These are phyloP conservation scores for Dryas octopetala DNA, from an alignment of 306 rosid species.

Conservation along the genomic window DNA sequence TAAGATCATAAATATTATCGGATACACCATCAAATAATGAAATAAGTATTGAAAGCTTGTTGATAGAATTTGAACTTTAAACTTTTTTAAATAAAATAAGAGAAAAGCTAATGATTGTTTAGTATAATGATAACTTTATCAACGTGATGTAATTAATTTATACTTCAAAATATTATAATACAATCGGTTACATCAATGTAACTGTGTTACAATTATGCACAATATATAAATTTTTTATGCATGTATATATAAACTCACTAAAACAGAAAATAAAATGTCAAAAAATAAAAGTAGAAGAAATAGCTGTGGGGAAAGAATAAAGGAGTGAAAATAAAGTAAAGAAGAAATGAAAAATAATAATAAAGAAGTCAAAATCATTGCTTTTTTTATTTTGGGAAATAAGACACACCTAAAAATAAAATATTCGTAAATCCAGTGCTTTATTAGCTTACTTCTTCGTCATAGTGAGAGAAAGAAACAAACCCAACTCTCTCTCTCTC, in stretches of 20 bases:
- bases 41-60: too few species aligned
- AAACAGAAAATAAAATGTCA: neutral
- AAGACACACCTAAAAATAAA: neutral
- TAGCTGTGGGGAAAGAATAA: neutral
- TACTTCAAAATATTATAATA: too few species aligned
- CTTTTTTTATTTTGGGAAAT: neutral
- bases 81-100: too few species aligned
- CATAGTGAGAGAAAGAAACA: constrained; percentile 3
- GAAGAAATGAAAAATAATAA: neutral
- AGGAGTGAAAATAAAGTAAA: neutral
- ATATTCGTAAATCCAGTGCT: constrained; percentile 1
- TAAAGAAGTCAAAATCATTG: neutral
- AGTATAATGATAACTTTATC: too few species aligned
- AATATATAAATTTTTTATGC: neutral
- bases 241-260: neutral
- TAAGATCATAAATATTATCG: too few species aligned
- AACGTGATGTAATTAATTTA: too few species aligned
- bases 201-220: too few species aligned
- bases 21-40: too few species aligned
- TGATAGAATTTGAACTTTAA: too few species aligned
- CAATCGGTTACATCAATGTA: too few species aligned
- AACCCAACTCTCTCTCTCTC: constrained; percentile 1
- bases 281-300: too few species aligned
- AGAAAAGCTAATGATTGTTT: too few species aligned
- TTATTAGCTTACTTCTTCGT: neutral